phyloP scores from a whole-genome alignment of 768 basidiomycete genomes.

The Russula griseocarnosa region DNA sequence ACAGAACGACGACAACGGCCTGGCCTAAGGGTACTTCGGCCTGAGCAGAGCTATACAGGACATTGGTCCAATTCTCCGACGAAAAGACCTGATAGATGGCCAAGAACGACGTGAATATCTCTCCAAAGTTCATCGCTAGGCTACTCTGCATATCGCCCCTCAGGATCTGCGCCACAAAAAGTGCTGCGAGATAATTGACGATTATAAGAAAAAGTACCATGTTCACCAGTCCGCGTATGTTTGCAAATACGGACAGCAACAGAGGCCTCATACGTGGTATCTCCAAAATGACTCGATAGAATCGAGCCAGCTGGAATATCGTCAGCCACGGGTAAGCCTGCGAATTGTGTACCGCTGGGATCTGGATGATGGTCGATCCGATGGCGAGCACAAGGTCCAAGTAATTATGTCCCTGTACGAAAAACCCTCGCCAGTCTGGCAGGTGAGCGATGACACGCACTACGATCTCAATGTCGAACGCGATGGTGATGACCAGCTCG shows the following conservation, averaged over 20 bases:
- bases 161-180: constrained; percentile 79
- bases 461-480: constrained; percentile 86
- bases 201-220: constrained; percentile 88
- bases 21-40: constrained; percentile 67
- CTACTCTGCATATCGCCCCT: constrained; percentile 68
- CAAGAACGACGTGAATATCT: constrained; percentile 80
- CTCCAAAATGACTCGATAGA: constrained; percentile 88
- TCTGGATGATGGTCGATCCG: constrained; percentile 73
- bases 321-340: constrained; percentile 84
- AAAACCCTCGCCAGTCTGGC: constrained; percentile 82
- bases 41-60: constrained; percentile 57
- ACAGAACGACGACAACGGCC: constrained; percentile 62
- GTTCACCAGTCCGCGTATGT: constrained; percentile 85
- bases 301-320: constrained; percentile 77
- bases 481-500: constrained; percentile 73
- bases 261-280: constrained; percentile 88
- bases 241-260: constrained; percentile 83
- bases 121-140: constrained; percentile 66
- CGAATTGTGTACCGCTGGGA: constrained; percentile 67
- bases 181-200: constrained; percentile 80
- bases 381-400: constrained; percentile 76
- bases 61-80: constrained; percentile 90
- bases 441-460: constrained; percentile 65
- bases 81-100: constrained; percentile 87
- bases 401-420: constrained; percentile 56